Conservation (phyloP, 495 filamentous ascomycete genomes). For the Neurospora sp. region DNA sequence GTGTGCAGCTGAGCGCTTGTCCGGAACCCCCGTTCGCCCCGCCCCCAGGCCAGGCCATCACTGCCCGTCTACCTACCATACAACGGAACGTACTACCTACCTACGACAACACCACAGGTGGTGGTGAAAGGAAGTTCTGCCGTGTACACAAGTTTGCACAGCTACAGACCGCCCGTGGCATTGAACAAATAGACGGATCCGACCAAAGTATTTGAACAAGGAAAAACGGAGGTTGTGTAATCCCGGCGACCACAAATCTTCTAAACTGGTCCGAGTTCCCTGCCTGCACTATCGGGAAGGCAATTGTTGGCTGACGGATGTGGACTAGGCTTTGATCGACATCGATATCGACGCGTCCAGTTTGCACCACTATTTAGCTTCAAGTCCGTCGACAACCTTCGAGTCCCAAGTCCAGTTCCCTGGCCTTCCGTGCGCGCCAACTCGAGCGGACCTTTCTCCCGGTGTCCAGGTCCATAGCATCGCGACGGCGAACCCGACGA, state of each 20-base stretch:
- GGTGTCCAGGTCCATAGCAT: neutral
- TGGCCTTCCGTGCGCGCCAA: neutral
- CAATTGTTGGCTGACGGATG: neutral
- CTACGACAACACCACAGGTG: neutral
- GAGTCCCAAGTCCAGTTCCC: neutral
- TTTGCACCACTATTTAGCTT: neutral
- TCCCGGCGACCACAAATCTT: neutral
- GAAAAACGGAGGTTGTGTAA: neutral
- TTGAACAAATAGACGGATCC: neutral
- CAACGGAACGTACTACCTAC: neutral
- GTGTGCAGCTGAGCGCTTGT: neutral
- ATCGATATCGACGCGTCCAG: neutral
- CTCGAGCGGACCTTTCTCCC: neutral
- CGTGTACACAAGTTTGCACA: neutral
- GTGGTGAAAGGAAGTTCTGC: neutral
- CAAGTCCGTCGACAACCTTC: neutral
- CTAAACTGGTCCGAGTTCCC: neutral
- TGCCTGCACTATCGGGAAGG: neutral
- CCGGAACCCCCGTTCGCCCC: neutral
- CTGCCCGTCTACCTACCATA: neutral
- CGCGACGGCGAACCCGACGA: neutral
- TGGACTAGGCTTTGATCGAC: neutral
- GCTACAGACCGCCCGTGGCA: neutral
- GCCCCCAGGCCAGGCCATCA: neutral
- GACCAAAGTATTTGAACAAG: neutral